Conservation (phyloP, 805 yeast species). For the Starmerella sp. region DNA sequence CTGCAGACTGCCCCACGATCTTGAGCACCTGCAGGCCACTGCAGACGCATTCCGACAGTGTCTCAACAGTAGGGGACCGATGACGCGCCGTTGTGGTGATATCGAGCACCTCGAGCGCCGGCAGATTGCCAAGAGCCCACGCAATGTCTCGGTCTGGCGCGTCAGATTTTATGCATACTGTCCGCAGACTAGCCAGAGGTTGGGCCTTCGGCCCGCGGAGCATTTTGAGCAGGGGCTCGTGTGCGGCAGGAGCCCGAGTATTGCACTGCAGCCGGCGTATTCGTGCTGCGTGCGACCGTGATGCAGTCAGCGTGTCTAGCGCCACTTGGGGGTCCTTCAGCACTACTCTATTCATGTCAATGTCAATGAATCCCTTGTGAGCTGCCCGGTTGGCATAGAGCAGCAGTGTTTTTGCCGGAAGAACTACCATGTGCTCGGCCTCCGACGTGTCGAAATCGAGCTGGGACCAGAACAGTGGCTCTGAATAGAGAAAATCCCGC, state of each 20-base stretch:
- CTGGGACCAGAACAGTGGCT: slow-evolving; percentile 15
- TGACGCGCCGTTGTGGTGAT: slow-evolving; percentile 6
- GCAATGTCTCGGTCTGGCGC: slow-evolving; percentile 13
- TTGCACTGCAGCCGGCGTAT: slow-evolving; percentile 5
- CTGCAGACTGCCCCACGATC: slow-evolving; percentile 9
- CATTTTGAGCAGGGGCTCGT: slow-evolving; percentile 4
- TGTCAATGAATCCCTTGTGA: neutral
- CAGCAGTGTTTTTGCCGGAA: slow-evolving; percentile 4
- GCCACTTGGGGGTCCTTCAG: slow-evolving; percentile 7
- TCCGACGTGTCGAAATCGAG: slow-evolving; percentile 3
- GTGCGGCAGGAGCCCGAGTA: slow-evolving; percentile 1
- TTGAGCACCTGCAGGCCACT: slow-evolving; percentile 1
- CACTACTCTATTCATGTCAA: slow-evolving; percentile 9
- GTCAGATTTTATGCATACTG: slow-evolving; percentile 11
- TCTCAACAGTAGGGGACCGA: neutral
- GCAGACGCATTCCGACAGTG: neutral
- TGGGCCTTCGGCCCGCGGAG: neutral
- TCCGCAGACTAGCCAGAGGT: slow-evolving; percentile 1
- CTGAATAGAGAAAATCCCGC: slow-evolving; percentile 8
- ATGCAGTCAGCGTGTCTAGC: neutral
- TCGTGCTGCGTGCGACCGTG: slow-evolving; percentile 5
- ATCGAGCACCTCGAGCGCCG: slow-evolving; percentile 11
- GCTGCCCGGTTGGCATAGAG: slow-evolving; percentile 8
- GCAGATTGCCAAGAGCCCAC: slow-evolving; percentile 16
- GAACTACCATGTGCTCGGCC: neutral